A percentile compares a stretch with the other conserved stretches of the same genome.
Conservation (phyloP, 768 basidiomycete species). For the Strobilomyces echinocephalus region DNA sequence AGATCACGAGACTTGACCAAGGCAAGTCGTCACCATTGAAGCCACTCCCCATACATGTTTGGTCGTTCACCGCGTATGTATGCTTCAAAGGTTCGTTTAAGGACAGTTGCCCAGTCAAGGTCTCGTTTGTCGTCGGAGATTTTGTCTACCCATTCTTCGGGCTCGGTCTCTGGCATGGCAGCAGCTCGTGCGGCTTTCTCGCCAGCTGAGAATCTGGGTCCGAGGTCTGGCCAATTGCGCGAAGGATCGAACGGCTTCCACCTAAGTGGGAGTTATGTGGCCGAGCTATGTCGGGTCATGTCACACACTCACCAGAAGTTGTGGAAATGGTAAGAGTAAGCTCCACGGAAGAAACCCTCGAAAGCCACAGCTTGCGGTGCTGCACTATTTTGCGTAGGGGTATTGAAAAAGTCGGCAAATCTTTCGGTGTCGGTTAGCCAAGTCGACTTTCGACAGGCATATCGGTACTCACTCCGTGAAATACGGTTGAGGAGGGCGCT, state of each 20-base stretch:
- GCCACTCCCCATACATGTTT: constrained; percentile 92
- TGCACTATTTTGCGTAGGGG: constrained; percentile 65
- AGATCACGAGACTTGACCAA: constrained; percentile 6
- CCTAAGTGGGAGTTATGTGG: constrained; percentile 41
- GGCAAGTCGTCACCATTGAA: constrained; percentile 41
- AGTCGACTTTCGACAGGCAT: background rate
- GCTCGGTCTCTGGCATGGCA: constrained; percentile 28
- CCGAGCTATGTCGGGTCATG: background rate
- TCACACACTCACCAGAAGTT: constrained; percentile 71
- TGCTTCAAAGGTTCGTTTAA: constrained; percentile 93
- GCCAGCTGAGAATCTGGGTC: constrained; percentile 67
- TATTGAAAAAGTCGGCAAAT: constrained; percentile 86
- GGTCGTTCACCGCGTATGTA: constrained; percentile 88
- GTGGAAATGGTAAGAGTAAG: constrained; percentile 95
- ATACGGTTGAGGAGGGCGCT: constrained; percentile 91
- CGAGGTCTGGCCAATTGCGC: constrained; percentile 96
- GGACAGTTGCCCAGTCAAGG: constrained; percentile 86
- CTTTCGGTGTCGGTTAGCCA: constrained; percentile 35
- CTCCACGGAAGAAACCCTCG: constrained; percentile 93
- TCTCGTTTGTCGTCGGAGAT: constrained; percentile 71
- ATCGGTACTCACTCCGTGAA: constrained; percentile 65
- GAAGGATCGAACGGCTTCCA: constrained; percentile 93
- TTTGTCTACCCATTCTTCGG: constrained; percentile 37
- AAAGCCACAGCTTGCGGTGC: constrained; percentile 87
- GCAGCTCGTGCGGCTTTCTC: constrained; percentile 63